These are phyloP conservation scores for Terfezia claveryi DNA, from an alignment of 495 filamentous ascomycete genomes.

Conservation along the genomic window DNA sequence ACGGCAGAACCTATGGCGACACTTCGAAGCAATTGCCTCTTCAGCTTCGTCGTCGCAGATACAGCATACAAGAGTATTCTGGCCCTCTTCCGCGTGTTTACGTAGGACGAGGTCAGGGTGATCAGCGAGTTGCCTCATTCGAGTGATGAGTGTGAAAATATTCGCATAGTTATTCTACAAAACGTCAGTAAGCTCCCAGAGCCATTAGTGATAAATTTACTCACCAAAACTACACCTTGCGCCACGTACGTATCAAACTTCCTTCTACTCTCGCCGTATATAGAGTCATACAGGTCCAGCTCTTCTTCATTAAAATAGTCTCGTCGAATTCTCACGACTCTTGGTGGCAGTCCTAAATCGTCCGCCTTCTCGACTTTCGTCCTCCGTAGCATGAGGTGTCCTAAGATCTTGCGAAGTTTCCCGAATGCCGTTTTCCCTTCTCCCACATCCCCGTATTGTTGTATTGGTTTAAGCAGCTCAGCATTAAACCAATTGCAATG, in stretches of 20 bases:
- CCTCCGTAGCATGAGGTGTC: slow-evolving; percentile 81
- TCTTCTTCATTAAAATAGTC: slow-evolving; percentile 93
- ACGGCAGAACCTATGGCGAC: slow-evolving; percentile 89
- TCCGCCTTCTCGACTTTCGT: slow-evolving; percentile 79
- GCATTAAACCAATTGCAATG: slow-evolving; percentile 94
- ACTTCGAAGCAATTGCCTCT: slow-evolving; percentile 74
- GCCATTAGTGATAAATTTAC: not conserved
- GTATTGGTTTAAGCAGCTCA: slow-evolving; percentile 69
- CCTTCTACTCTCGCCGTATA: slow-evolving; percentile 71
- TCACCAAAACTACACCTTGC: slow-evolving; percentile 58
- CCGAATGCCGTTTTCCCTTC: slow-evolving; percentile 41
- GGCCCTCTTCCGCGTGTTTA: slow-evolving; percentile 60
- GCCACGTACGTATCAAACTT: slow-evolving; percentile 90
- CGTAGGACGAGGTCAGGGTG: slow-evolving; percentile 87
- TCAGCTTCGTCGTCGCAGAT: slow-evolving; percentile 93
- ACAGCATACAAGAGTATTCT: slow-evolving; percentile 75
- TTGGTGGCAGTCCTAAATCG: slow-evolving; percentile 85
- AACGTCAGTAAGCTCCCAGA: not conserved
- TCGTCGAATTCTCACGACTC: slow-evolving; percentile 73
- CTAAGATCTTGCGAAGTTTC: slow-evolving; percentile 68
- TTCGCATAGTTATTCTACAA: slow-evolving; percentile 73
- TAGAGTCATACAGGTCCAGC: slow-evolving; percentile 79
- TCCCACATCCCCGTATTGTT: slow-evolving; percentile 29
- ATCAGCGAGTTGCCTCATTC: slow-evolving; percentile 91
- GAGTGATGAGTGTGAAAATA: slow-evolving; percentile 74